Evolutionary conservation across 83 land plant genomes (phyloP).

Genomic region (Larix sibirica): DNA sequence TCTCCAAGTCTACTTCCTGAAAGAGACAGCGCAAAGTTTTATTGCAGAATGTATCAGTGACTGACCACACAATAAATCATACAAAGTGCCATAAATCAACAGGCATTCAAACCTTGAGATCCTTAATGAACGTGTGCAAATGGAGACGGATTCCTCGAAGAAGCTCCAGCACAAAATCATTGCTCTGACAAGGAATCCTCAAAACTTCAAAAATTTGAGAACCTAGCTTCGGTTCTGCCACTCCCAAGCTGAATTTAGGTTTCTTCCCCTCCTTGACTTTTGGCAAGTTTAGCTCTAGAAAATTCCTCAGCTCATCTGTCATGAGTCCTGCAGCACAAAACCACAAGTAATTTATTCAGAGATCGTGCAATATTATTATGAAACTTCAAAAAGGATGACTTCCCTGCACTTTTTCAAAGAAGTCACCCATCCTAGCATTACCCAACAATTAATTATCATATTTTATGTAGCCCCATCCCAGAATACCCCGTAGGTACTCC

Average conservation of each 20-base stretch:
- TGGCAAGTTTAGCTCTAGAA: slow-evolving; percentile 89
- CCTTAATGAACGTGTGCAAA: slow-evolving; percentile 79
- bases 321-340: slow-evolving; percentile 59
- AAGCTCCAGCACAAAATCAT: slow-evolving; percentile 86
- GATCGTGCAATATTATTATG: no score
- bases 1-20: slow-evolving; percentile 90
- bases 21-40: neutral
- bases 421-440: no score
- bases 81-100: neutral
- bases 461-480: no score
- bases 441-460: no score
- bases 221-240: slow-evolving; percentile 87
- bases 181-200: slow-evolving; percentile 84
- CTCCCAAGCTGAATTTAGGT: slow-evolving; percentile 74
- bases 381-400: no score
- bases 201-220: slow-evolving; percentile 79
- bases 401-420: no score
- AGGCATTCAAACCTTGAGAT: slow-evolving; percentile 67
- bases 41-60: neutral
- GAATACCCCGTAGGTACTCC: no score
- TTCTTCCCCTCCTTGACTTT: slow-evolving; percentile 90
- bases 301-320: slow-evolving; percentile 84
- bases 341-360: neutral
- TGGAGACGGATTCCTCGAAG: slow-evolving; percentile 92
- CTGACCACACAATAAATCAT: neutral